Base-by-base conservation (phyloP, 768 basidiomycete species). In the Auriscalpium orientale region DNA sequence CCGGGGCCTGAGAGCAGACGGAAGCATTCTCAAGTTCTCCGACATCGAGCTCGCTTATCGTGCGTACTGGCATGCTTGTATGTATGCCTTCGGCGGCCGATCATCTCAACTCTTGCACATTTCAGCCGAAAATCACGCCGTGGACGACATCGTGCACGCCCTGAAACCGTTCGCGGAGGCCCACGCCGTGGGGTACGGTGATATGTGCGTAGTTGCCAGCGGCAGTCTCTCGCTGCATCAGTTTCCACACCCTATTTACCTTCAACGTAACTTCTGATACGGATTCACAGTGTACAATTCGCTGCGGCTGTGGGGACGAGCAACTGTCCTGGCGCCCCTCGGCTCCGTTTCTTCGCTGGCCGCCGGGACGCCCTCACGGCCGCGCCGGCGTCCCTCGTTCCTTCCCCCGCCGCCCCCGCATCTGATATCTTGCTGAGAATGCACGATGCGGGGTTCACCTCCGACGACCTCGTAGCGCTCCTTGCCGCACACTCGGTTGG, bases 401-500 rank as follows among this genome's bases (percentile, higher is more conserved):
- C 68, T 21, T 54, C 55, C 8, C 66, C 64, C 21, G 60, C 57
- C 34, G 64, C 66, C 47, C 56, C 65, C 15, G 63, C 65, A 50
- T 64, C 65, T 33, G 57, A 56, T 22, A 59, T 66, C 16, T 53
- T 64, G 5, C 37, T 36, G 9, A 56, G 64, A 16, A 55, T 65
- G 22, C 47, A 22, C 0, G 62, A 64, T 49, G 63, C 61, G n/a
- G 59, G 62, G 37, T 62, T 63, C 49, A 64, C 38, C 36, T n/a
- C 55, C 8, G 55, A 55, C 28, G 50, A 64, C 35, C 47, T 63
- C 15, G 57, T 62, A 43, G 62, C 54, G 22, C 54, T 68, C 10
- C 52, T 68, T 48, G 58, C 64, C 36, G 61, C 56, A 21, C 67
- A 65, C 47, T 58, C 55, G 1, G 51, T 66, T 28, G 65, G 53